These are phyloP conservation scores for Cutaneotrichosporon curvatum DNA, from an alignment of 1,284 basidiomycete genomes.

Conservation along the genomic window DNA sequence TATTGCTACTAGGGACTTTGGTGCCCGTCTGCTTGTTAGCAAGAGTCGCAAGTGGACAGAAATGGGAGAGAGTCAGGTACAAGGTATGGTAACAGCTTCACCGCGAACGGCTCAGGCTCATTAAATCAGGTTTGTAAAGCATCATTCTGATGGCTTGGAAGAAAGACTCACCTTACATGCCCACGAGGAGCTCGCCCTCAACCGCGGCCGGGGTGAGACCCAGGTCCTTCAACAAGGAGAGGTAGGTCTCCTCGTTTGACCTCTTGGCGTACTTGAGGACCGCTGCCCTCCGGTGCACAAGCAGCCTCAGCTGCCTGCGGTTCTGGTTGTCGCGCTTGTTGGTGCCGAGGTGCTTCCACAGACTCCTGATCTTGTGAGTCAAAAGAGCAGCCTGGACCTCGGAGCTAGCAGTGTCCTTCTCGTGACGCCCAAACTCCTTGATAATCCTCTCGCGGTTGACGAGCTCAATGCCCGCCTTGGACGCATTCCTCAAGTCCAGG, in stretches of 20 bases:
- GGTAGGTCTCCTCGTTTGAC: conserved; percentile 63
- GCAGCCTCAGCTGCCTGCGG: conserved; percentile 60
- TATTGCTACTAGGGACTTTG: not conserved
- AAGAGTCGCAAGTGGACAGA: not conserved
- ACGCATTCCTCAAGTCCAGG: conserved; percentile 79
- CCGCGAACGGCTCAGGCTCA: conserved; percentile 39
- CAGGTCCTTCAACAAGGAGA: conserved; percentile 62
- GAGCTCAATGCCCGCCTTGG: conserved; percentile 70
- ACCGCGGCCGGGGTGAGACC: conserved; percentile 72
- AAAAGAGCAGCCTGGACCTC: conserved; percentile 87
- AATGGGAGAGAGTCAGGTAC: conserved; percentile 10
- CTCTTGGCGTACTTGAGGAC: conserved; percentile 73
- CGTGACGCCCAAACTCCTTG: conserved; percentile 59
- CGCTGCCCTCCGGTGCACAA: conserved; percentile 77
- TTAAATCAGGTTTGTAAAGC: conserved; percentile 47
- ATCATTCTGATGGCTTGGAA: no score
- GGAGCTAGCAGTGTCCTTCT: conserved; percentile 63
- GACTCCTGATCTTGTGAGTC: conserved; percentile 75
- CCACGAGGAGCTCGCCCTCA: conserved; percentile 75
- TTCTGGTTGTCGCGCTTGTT: conserved; percentile 74
- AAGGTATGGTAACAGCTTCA: conserved; percentile 25
- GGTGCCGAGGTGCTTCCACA: conserved; percentile 64
- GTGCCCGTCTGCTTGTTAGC: not conserved
- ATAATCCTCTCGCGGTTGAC: conserved; percentile 80
- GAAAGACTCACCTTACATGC: conserved; percentile 15